Conservation (phyloP, 305 asterid genomes). For the Solanum hybrid region DNA sequence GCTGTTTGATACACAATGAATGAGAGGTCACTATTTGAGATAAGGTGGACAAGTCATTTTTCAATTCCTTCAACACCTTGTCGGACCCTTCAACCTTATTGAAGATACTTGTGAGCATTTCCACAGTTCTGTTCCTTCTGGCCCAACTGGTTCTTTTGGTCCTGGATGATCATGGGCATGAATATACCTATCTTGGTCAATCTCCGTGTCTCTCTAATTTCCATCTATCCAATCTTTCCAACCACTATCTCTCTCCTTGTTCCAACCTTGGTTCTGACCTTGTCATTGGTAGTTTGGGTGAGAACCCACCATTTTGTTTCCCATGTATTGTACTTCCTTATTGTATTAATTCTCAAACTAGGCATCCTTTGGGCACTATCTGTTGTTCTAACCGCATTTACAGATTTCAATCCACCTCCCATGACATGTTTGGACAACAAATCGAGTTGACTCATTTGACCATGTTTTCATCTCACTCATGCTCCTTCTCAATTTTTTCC, state of each 20-base stretch:
- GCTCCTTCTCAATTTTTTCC: no score
- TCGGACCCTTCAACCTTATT: not conserved
- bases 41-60: not conserved
- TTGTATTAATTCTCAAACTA: not conserved
- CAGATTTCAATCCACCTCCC: not conserved
- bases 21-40: not conserved
- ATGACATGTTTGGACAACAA: not conserved
- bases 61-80: not conserved
- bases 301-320: not conserved
- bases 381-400: not conserved
- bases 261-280: not conserved
- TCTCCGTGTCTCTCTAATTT: not conserved
- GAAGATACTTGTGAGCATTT: not conserved
- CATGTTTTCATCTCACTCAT: no score
- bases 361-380: not conserved
- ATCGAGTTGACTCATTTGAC: no score
- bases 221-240: not conserved
- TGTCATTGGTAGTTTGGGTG: not conserved
- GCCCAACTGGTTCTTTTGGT: not conserved
- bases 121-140: not conserved
- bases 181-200: not conserved
- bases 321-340: not conserved
- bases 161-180: not conserved
- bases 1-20: no score
- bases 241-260: not conserved